Evolutionary conservation across 2,329 filamentous ascomycete species (phyloP), one percentile per base, ranked within the genome.

Genomic region (Tolypocladium sp.): DNA sequence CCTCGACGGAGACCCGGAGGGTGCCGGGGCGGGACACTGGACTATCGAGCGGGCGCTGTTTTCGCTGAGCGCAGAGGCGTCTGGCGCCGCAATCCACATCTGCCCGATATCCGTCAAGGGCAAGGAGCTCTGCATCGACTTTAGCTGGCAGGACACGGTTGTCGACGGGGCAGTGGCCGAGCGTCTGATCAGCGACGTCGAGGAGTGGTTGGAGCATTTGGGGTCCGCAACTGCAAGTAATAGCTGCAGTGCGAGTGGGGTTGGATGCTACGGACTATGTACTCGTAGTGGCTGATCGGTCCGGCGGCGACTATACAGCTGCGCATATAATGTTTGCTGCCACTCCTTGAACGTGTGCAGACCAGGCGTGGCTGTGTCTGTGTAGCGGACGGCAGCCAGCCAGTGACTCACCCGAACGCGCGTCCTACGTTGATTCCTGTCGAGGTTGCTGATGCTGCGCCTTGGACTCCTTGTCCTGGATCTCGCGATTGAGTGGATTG

Each of bases 141-240:
- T 68, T 40, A 63, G 59, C 53, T 68, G 66, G 66, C 66, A 68
- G 59, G 57, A 63, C 6, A n/a, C 33, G 20, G 63, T 63, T 10
- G 55, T 67, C 30, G 59, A 68, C 38, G 55, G 46, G 20, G 53
- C 58, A 15, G 59, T 66, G 51, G 65, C 64, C 35, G 59, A 64
- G 35, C 61, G 58, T 52, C 53, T 68, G 58, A 59, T 60, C n/a
- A 46, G 55, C 46, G 64, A 68, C 30, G 20, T 56, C 2, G 38
- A 56, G 25, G 38, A 22, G 27, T 56, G 54, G 54, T 17, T 56
- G 25, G 25, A 15, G 22, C 35, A 56, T 44, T 6, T 56, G 5
- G 54, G 25, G 6, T 22, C 17, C 15, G 46, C 8, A 15, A n/a
- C 17, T 2, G 30, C 20, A 8, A 20, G 3, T 0, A 30, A 1